Percentiles rank a stretch among this genome's conserved stretches.
Conservation (phyloP, 352 stramenopile species). For the Pythium aristosporum region DNA sequence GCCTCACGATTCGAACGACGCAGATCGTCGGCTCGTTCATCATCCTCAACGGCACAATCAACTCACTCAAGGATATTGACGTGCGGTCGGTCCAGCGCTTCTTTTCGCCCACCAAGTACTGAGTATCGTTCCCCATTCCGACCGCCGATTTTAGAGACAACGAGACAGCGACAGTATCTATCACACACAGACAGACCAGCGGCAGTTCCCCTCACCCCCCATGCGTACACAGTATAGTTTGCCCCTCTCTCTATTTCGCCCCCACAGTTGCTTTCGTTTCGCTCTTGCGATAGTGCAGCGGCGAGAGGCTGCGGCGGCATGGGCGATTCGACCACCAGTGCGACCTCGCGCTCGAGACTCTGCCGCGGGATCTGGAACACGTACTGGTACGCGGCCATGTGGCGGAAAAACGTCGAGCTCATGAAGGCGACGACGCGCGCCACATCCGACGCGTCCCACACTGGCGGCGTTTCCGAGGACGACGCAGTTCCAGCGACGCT, state of each 20-base stretch:
- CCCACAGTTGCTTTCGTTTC: background rate
- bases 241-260: background rate
- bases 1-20: slow-evolving; percentile 86
- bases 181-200: slow-evolving; percentile 6
- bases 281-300: background rate
- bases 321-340: slow-evolving; percentile 50
- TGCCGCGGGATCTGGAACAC: slow-evolving; percentile 38
- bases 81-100: slow-evolving; percentile 48
- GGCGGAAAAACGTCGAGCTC: slow-evolving; percentile 64
- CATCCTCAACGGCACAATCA: slow-evolving; percentile 93
- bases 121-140: background rate
- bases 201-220: background rate
- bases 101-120: slow-evolving; percentile 26
- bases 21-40: slow-evolving; percentile 94
- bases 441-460: slow-evolving; percentile 37
- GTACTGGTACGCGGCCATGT: slow-evolving; percentile 63
- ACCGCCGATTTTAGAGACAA: background rate
- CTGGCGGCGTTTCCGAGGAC: background rate
- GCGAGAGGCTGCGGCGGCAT: slow-evolving; percentile 39
- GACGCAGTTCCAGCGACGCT: slow-evolving; percentile 15
- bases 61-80: slow-evolving; percentile 85
- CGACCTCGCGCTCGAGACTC: slow-evolving; percentile 30
- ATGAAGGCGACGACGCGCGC: slow-evolving; percentile 65
- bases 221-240: slow-evolving; percentile 8
- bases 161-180: background rate